phyloP scores from a whole-genome alignment of 257 asterid genomes.

The Plectranthus barbatus region DNA sequence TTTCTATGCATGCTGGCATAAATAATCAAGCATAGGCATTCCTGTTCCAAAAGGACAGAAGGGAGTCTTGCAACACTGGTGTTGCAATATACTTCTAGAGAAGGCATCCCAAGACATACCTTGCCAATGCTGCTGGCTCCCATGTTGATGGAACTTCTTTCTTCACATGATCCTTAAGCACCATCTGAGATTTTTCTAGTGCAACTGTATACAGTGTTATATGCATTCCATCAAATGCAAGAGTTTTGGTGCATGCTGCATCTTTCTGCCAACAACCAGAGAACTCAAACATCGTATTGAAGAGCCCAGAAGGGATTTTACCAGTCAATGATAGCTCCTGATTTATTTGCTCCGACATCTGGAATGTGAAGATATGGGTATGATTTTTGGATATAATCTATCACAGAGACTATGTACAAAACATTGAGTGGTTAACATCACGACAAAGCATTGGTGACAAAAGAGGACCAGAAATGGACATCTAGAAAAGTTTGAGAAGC shows the following conservation, averaged over 20 bases:
- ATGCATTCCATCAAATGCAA: slow-evolving; percentile 91
- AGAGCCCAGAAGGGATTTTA: slow-evolving; percentile 90
- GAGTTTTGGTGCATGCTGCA: slow-evolving; percentile 76
- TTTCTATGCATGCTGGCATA: neutral
- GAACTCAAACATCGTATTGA: slow-evolving; percentile 93
- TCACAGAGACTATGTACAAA: neutral
- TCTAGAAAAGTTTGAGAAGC: neutral
- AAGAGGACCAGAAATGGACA: neutral
- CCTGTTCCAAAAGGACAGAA: slow-evolving; percentile 2
- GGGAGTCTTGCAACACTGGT: slow-evolving; percentile 7
- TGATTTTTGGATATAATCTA: neutral
- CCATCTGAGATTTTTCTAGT: slow-evolving; percentile 87
- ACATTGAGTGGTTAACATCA: neutral
- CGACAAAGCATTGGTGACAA: neutral
- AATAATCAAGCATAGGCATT: slow-evolving; percentile 1
- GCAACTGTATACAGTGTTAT: slow-evolving; percentile 82
- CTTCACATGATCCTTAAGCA: slow-evolving; percentile 74
- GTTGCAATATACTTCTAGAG: slow-evolving; percentile 2
- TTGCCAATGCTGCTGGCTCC: slow-evolving; percentile 93
- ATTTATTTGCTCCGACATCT: slow-evolving; percentile 98
- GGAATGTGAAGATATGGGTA: slow-evolving; percentile 10
- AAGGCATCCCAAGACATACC: slow-evolving; percentile 40
- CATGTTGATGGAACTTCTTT: slow-evolving; percentile 89
- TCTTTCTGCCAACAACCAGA: slow-evolving; percentile 98
- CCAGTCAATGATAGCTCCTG: slow-evolving; percentile 85